Evolutionary conservation across 805 yeast species (phyloP).

Genomic region (Yamadazyma philogaea): DNA sequence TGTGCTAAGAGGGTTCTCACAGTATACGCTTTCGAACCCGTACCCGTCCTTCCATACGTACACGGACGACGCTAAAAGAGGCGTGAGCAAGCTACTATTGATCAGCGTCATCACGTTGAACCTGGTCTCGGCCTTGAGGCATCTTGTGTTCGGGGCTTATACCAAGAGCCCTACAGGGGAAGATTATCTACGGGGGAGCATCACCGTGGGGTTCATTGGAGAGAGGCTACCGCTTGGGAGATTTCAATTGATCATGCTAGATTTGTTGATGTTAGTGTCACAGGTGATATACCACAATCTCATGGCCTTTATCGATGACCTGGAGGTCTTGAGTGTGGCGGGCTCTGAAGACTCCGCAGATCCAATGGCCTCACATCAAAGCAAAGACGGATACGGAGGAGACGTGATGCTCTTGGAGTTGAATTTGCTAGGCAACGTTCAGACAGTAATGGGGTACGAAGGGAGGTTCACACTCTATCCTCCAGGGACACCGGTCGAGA

Average conservation of each 20-base stretch:
- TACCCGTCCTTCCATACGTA: conserved; percentile 16
- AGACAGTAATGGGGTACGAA: conserved; percentile 10
- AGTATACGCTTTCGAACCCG: conserved; percentile 30
- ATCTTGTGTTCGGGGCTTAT: conserved; percentile 27
- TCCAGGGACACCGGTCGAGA: conserved; percentile 1
- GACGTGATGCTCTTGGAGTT: conserved; percentile 30
- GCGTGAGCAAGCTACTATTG: conserved; percentile 27
- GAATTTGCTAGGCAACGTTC: conserved; percentile 15
- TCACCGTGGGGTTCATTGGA: conserved; percentile 38
- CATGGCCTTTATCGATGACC: conserved; percentile 31
- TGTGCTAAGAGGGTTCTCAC: conserved; percentile 23
- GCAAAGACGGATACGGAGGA: conserved; percentile 40
- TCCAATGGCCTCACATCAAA: conserved; percentile 5
- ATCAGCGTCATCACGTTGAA: conserved; percentile 23
- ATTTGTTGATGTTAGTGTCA: conserved; percentile 21
- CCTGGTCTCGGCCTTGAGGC: conserved; percentile 22
- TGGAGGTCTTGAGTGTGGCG: conserved; percentile 21
- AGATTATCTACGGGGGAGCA: conserved; percentile 30
- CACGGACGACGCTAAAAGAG: conserved; percentile 26
- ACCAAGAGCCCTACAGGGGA: conserved; percentile 12
- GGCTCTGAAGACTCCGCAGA: not conserved
- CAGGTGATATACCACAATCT: conserved; percentile 34
- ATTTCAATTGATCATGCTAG: conserved; percentile 26
- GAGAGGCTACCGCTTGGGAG: conserved; percentile 29
- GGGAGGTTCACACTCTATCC: conserved; percentile 3